Evolutionary conservation across 768 basidiomycete species (phyloP), one percentile per base, ranked within the genome.

Genomic region (Lactifluus subvellereus): DNA sequence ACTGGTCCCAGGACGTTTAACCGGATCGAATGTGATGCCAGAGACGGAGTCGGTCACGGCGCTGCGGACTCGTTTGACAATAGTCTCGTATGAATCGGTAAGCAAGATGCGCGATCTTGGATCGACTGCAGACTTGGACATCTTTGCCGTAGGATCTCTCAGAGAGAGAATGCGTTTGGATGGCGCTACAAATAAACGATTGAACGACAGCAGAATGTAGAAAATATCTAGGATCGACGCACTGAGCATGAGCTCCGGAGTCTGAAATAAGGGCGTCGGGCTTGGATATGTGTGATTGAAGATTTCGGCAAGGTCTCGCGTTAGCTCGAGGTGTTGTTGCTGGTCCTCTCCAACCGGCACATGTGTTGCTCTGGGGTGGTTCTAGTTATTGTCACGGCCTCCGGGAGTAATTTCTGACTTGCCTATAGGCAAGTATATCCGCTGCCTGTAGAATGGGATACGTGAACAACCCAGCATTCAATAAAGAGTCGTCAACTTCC

Each of bases 401-500:
- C n/a, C n/a, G n/a, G n/a, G n/a, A n/a, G 22, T 20, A 22, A 30
- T 18, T 9, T n/a, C 45, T 47, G 42, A 38, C 82, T 60, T 67
- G 91, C 94, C 82, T 83, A 72, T 98, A 97, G 0, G 84, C 78
- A 7, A 98, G 78, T 51, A 98, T 88, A 70, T 98, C 96, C 2
- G 94, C 95, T 0, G 93, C 91, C 78, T 97, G 94, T 0, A 98
- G 79, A 13, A 96, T 84, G 0, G 95, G 96, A 73, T 98, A 97
- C 2, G 92, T 92, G 67, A 98, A 85, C 22, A 98, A 76, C 1
- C 95, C 96, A 0, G 87, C 80, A 62, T 93, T 91, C 1, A 97
- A 81, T 62, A 88, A 75, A 0, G 86, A 85, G 64, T 97, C 94
- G 70, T 91, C 86, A 10, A 94, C 79, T 66, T 92, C 86, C 4